Percentiles rank a stretch among this genome's conserved stretches.
Conservation (phyloP, 192 early-diverging fungal species). For the Linderina pennispora region DNA sequence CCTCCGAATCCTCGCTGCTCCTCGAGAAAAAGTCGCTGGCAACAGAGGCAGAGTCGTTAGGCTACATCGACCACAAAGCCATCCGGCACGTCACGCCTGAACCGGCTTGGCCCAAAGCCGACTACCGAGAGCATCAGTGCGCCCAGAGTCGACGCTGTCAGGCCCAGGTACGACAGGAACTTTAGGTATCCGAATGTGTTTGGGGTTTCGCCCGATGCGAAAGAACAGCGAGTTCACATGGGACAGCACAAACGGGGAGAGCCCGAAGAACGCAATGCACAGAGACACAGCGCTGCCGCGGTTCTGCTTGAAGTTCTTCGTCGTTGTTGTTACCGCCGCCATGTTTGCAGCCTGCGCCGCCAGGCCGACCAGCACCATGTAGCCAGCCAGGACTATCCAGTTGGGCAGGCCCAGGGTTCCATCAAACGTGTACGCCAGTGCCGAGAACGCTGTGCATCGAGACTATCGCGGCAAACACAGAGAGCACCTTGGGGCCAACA, state of each 20-base stretch:
- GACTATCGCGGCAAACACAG: constrained; percentile 23
- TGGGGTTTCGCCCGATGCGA: constrained; percentile 26
- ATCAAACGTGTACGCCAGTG: constrained; percentile 38
- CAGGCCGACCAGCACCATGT: constrained; percentile 50
- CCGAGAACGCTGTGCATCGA: constrained; percentile 39
- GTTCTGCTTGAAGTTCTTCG: constrained; percentile 52
- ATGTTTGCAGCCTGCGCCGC: constrained; percentile 56
- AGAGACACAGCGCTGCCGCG: constrained; percentile 55
- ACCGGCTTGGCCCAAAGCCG: constrained; percentile 41
- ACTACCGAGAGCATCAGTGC: constrained; percentile 26
- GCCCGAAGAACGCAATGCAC: constrained; percentile 57
- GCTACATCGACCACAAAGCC: constrained; percentile 33
- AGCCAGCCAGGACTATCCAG: constrained; percentile 33
- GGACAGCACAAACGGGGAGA: constrained; percentile 58
- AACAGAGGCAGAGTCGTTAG: constrained; percentile 2
- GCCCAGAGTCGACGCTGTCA: constrained; percentile 21
- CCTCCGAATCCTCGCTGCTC: constrained; percentile 9
- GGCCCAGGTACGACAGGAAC: constrained; percentile 34
- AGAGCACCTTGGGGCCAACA: constrained; percentile 34
- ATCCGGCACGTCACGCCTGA: constrained; percentile 18
- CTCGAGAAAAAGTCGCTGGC: constrained; percentile 3
- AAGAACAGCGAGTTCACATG: constrained; percentile 52
- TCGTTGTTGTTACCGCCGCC: constrained; percentile 57
- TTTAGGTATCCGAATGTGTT: constrained; percentile 39
- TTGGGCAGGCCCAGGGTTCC: constrained; percentile 20